phyloP scores from a whole-genome alignment of 805 yeast species.

The Priceomyces haplophilus region DNA sequence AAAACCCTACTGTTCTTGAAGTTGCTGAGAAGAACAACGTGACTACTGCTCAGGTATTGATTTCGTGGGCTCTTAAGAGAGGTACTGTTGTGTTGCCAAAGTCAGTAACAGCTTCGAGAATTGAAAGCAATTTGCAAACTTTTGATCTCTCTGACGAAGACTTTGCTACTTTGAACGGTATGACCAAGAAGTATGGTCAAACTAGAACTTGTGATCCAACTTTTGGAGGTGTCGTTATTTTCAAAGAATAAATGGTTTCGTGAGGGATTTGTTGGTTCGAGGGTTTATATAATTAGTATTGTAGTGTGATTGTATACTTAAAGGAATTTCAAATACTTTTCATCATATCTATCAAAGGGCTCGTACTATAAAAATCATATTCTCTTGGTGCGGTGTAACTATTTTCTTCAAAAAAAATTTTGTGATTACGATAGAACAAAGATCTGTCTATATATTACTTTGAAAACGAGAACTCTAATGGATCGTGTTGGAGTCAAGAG shows the following conservation, averaged over 20 bases:
- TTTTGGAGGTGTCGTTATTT: slow-evolving; percentile 22
- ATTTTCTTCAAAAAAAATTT: too few species aligned
- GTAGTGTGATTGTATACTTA: too few species aligned
- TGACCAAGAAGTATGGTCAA: slow-evolving; percentile 32
- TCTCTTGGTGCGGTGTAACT: too few species aligned
- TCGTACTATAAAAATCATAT: too few species aligned
- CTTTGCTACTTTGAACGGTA: slow-evolving; percentile 29
- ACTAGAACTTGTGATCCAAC: slow-evolving; percentile 30
- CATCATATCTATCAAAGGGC: too few species aligned
- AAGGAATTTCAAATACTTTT: too few species aligned
- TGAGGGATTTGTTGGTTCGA: background rate
- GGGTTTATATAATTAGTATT: background rate
- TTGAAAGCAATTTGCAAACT: slow-evolving; percentile 36
- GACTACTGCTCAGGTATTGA: slow-evolving; percentile 34
- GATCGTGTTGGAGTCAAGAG: too few species aligned
- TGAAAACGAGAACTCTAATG: too few species aligned
- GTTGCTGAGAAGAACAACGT: slow-evolving; percentile 31
- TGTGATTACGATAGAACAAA: too few species aligned
- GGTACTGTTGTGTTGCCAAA: slow-evolving; percentile 39
- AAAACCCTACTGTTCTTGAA: slow-evolving; percentile 23
- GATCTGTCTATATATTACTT: too few species aligned
- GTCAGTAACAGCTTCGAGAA: slow-evolving; percentile 34
- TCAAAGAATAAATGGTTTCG: slow-evolving; percentile 13
- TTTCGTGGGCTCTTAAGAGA: slow-evolving; percentile 40
- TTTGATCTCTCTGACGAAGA: slow-evolving; percentile 35